Evolutionary conservation across 495 filamentous ascomycete species (phyloP), one percentile per base, ranked within the genome.

Genomic region (Penicillium angulare): DNA sequence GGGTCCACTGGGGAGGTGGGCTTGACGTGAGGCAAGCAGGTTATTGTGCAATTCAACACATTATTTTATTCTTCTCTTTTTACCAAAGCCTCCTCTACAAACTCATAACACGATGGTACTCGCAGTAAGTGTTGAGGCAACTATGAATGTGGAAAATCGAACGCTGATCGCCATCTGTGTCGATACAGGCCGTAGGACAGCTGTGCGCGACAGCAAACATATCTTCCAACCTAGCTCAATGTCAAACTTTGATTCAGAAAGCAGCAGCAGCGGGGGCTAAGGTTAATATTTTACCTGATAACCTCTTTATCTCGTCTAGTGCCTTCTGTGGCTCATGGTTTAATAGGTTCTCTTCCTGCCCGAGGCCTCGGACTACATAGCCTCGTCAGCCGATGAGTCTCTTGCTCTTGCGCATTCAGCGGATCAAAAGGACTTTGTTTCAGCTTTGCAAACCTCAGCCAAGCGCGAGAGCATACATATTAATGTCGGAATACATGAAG

Each of bases 301-400:
- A n/a, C n/a, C n/a, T n/a, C n/a, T n/a, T n/a, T n/a, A n/a, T n/a
- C n/a, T n/a, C n/a, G n/a, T n/a, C 16, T 16, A 42, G 10, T 41
- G 6, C 39, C 16, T 40, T 33, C 9, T 3, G 23, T 45, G 27
- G 22, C 60, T 57, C 32, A 62, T 34, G 18, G 7, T 24, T 22
- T 40, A 26, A 3, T 53, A 92, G 88, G 83, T 87, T 21, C 76
- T 97, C 44, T 96, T 96, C 68, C 87, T 97, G 52, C 93, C 91
- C 15, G 91, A 97, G 77, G 92, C 92, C 33, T 84, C 79, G 50
- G 92, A 96, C 71, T 97, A 95, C 75, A 91, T 96, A 53, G 83
- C 80, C 35, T 73, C 76, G 13, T 83, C 82, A 1, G 66, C 81
- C 21, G 67, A 79, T 7, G 87, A 92, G 60, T 84, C 84, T 0